phyloP scores from a whole-genome alignment of 2,329 filamentous ascomycete genomes.

The Stenocarpella maydis region DNA sequence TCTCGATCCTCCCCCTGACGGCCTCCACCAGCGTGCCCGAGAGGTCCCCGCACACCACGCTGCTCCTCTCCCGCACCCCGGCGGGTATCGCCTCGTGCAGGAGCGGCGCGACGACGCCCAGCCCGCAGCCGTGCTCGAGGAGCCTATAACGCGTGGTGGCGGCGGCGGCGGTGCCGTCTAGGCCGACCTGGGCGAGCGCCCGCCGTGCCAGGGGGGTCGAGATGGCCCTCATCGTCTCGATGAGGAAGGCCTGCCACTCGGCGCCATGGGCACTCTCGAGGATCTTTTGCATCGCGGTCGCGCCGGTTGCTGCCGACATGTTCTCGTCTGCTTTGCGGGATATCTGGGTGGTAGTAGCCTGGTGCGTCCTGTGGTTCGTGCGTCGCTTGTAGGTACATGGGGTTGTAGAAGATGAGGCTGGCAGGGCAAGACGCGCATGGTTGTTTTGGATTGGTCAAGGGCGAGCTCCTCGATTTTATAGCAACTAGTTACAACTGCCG shows the following conservation, averaged over 20 bases:
- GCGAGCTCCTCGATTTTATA: too few species aligned
- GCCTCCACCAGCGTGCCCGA: conserved; percentile 52
- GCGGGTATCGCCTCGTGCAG: conserved; percentile 51
- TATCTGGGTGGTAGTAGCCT: neutral
- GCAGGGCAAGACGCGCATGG: too few species aligned
- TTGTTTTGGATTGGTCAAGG: too few species aligned
- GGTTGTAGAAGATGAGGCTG: neutral
- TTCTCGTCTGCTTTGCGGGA: neutral
- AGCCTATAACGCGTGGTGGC: conserved; percentile 46
- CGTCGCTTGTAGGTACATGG: neutral
- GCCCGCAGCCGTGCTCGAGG: conserved; percentile 63
- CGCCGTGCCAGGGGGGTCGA: conserved; percentile 38
- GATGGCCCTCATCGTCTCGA: conserved; percentile 34
- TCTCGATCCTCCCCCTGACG: conserved; percentile 48
- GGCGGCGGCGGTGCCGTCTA: conserved; percentile 38
- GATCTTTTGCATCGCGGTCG: conserved; percentile 27
- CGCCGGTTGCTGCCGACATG: neutral
- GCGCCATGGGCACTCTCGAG: conserved; percentile 8
- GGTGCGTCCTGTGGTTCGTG: neutral
- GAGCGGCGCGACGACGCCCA: conserved; percentile 56
- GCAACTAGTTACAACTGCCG: too few species aligned
- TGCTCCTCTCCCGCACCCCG: conserved; percentile 51
- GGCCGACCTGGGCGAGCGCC: conserved; percentile 45
- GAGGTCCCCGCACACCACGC: conserved; percentile 59
- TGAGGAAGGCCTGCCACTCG: conserved; percentile 29